Percentiles rank a stretch among this genome's conserved stretches.
Conservation (phyloP, 73 alveolate genomes). For the Paramecium tetraurelia region DNA sequence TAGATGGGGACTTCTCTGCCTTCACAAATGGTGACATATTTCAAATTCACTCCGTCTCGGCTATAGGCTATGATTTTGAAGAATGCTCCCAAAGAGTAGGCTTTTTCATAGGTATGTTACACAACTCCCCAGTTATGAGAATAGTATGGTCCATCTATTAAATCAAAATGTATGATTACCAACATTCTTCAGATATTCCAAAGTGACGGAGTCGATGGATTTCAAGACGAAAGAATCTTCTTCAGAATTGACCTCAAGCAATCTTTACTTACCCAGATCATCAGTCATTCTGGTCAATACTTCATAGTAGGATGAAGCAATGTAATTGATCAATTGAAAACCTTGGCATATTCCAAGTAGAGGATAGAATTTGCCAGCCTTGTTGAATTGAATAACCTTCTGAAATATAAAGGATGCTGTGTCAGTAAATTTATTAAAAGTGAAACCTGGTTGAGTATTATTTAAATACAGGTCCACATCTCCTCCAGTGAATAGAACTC, state of each 20-base stretch:
- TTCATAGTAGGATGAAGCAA: constrained; percentile 22
- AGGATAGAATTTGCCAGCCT: constrained; percentile 62
- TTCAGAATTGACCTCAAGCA: background rate
- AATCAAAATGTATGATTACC: background rate
- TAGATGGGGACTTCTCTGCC: constrained; percentile 59
- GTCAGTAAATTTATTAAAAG: constrained; percentile 53
- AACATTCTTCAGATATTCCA: background rate
- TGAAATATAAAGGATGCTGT: constrained; percentile 49
- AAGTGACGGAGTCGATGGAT: background rate
- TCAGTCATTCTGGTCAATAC: constrained; percentile 18
- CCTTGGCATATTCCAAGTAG: constrained; percentile 65
- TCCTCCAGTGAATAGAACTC: constrained; percentile 66
- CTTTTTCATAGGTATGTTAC: background rate
- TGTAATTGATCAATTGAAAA: constrained; percentile 47
- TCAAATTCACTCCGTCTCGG: constrained; percentile 22
- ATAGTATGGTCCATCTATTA: background rate
- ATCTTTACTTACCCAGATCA: constrained; percentile 26
- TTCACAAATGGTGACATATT: constrained; percentile 49
- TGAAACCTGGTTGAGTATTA: constrained; percentile 50
- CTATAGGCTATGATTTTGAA: constrained; percentile 11
- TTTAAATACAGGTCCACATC: constrained; percentile 52
- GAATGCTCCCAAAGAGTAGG: background rate
- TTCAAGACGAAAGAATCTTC: background rate
- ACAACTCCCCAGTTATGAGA: constrained; percentile 54
- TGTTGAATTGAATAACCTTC: constrained; percentile 41